Evolutionary conservation across 371 early-diverging fungal species (phyloP), one percentile per base, ranked within the genome.

Genomic region (Mitosporidium daphniae): DNA sequence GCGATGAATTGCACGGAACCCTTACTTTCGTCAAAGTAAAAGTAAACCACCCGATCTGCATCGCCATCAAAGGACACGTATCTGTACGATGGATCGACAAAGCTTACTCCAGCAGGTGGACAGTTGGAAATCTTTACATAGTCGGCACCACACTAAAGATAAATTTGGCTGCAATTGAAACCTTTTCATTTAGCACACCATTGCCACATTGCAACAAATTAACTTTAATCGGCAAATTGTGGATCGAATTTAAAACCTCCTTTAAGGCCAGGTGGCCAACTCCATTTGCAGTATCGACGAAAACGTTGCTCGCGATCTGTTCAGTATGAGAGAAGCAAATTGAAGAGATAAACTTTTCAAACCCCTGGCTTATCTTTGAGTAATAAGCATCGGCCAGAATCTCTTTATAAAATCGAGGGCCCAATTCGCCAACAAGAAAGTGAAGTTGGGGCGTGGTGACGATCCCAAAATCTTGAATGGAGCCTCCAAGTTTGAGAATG

Each of bases 1-100:
- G 31, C 27, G 22, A 18, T 14, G 23, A 8, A 2, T 28, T 23
- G n/a, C n/a, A 8, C 0, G 19, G 10, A 1, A 16, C 20, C 25
- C 42, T 27, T 45, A 60, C 64, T 55, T 13, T 50, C 38, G 31
- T 65, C 61, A 15, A 47, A 45, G 33, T 67, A 82, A 48, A 75
- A 91, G 52, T 66, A 91, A 19, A 98, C 71, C 17, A 98, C 51
- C 31, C 97, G 72, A 40, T 98, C 99, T 24, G 89, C 94, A 45
- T 98, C 99, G 30, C 97, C 99, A 41, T 95, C 95, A 36, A 71
- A 63, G 8, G 91, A 77, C 32, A 65, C 67, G 29, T 49, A 70
- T 27, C 75, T 61, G 27, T 27, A 31, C 60, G 37, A 9, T 38
- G 41, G 11, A 27, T 33, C 26, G 3, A 25, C 23, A 8, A 34